Base-by-base conservation (phyloP, 2,329 filamentous ascomycete species). In the Aspergillaceae sp. region DNA sequence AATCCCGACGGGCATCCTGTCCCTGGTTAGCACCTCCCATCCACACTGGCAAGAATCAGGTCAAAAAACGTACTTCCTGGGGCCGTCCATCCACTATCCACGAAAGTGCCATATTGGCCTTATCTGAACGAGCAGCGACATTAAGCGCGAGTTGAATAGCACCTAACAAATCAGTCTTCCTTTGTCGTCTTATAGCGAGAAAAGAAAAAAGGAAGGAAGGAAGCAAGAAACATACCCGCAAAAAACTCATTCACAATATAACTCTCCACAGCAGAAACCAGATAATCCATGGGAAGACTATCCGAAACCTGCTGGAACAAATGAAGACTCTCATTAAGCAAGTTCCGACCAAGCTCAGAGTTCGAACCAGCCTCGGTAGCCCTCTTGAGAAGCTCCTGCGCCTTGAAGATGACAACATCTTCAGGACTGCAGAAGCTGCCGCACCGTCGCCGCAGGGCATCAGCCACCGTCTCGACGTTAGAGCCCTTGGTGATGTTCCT, bases 381-480 rank as follows among this genome's bases (percentile, higher is more conserved):
- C 55, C 87, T 80, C 73, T 95, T 94, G 44, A 97, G 73, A 58
- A 91, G 86, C 66, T 98, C 92, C 63, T 97, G 91, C 0, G 92
- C 92, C 68, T 95, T 97, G 81, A 98, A 98, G 56, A 96, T 91
- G 53, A 97, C 83, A 1, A 97, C 92, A 70, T 98, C 92, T 53
- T 98, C 91, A 0, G 91, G 83, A 59, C 90, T 96, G 66, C 92
- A 98, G 76, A 98, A 98, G 68, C 86, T 96, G 51, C 92, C 94
- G 57, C 92, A 98, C 57, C 90, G 81, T 56, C 92, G 79, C 41
- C 92, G 80, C 42, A 98, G 72, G n/a, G 90, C 88, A 66, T 98
- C 92, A 0, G 92, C 91, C 27, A 98, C 89, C 0, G 90, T 96
- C 69, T 98, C 94, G 19, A 98, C 91, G 52, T 97, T 98, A 4